Conservation (phyloP, 2,329 filamentous ascomycete species). For the Penicillium oxalicum region DNA sequence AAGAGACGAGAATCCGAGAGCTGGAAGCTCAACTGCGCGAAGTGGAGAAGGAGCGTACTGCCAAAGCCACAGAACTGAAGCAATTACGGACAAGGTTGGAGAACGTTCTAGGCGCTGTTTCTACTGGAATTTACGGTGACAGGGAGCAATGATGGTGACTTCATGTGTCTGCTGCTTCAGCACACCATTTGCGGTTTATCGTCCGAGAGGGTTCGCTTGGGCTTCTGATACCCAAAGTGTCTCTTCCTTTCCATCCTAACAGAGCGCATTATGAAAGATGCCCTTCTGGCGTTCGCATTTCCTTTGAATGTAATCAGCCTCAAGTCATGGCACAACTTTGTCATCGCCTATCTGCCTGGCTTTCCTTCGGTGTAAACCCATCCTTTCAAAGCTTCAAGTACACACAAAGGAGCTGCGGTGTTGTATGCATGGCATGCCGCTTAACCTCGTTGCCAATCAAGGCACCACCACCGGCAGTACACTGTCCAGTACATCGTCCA, state of each 20-base stretch:
- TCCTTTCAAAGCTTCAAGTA: background rate
- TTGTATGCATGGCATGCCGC: too few species aligned
- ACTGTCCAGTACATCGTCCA: slow-evolving; percentile 1
- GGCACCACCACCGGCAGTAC: slow-evolving; percentile 1
- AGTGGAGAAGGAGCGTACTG: slow-evolving; percentile 40
- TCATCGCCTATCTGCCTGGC: too few species aligned
- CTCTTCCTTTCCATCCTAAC: background rate
- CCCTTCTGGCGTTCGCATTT: too few species aligned
- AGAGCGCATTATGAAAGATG: too few species aligned
- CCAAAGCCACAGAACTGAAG: slow-evolving; percentile 40
- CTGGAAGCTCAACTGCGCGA: slow-evolving; percentile 40
- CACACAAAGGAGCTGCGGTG: background rate
- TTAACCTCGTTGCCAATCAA: background rate
- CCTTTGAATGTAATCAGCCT: too few species aligned
- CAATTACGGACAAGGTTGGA: slow-evolving; percentile 38
- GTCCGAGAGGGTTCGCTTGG: background rate
- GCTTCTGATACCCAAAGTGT: slow-evolving; percentile 8
- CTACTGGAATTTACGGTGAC: slow-evolving; percentile 32
- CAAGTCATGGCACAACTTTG: too few species aligned
- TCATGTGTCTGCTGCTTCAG: too few species aligned
- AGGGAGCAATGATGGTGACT: slow-evolving; percentile 1
- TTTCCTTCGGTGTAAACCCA: too few species aligned
- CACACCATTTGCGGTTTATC: too few species aligned
- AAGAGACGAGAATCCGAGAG: slow-evolving; percentile 39
- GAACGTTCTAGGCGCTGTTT: slow-evolving; percentile 37